Evolutionary conservation across 768 basidiomycete species (phyloP).

Genomic region (Amanita polypyramis): DNA sequence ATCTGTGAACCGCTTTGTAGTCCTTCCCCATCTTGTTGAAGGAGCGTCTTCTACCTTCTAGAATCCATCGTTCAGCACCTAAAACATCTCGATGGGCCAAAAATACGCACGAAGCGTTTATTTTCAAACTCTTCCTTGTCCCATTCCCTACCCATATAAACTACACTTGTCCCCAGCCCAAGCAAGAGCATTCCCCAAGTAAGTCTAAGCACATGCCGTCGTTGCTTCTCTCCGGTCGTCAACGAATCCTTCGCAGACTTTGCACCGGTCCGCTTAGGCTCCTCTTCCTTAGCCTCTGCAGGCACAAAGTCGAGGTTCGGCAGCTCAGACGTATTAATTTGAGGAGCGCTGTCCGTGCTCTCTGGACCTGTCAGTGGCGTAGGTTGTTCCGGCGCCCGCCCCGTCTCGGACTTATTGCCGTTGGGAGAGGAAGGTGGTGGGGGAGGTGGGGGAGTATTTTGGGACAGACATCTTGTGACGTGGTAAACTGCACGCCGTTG

Average conservation of each 20-base stretch:
- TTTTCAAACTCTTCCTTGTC: conserved; percentile 56
- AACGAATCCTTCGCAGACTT: conserved; percentile 69
- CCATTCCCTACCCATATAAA: conserved; percentile 75
- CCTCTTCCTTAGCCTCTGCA: conserved; percentile 27
- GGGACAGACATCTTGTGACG: conserved; percentile 26
- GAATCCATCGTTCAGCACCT: conserved; percentile 2
- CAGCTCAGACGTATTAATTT: conserved; percentile 12
- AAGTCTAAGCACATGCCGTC: conserved; percentile 45
- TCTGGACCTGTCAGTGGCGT: not conserved
- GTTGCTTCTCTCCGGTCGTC: conserved; percentile 66
- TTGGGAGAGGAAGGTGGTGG: conserved; percentile 11
- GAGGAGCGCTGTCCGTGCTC: not conserved
- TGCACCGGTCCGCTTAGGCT: conserved; percentile 57
- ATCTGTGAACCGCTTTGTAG: conserved; percentile 47
- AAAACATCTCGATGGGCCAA: not conserved
- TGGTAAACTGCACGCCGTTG: conserved; percentile 21
- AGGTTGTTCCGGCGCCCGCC: not conserved
- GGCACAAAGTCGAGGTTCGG: conserved; percentile 63
- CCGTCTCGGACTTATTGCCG: not conserved
- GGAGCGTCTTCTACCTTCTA: conserved; percentile 53
- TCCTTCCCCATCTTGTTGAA: conserved; percentile 54
- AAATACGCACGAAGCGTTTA: conserved; percentile 50
- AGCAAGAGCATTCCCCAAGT: conserved; percentile 42
- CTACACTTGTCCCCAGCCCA: conserved; percentile 44
- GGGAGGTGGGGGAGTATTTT: conserved; percentile 16